Base-by-base conservation (phyloP, 2,329 filamentous ascomycete species). In the Eutypa lata region DNA sequence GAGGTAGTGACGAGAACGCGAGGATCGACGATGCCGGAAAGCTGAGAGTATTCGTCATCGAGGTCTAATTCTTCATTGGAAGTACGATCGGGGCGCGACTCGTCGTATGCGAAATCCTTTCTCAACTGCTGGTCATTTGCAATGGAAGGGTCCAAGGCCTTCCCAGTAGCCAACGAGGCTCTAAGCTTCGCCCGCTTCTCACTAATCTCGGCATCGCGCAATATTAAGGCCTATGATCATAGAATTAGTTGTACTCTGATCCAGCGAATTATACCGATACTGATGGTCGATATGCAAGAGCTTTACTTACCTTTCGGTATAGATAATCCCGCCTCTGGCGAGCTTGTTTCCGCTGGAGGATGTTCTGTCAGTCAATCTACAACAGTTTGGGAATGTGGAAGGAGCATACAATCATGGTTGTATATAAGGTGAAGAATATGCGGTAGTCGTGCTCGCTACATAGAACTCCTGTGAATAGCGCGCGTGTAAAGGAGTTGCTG, bases 81-180 rank as follows among this genome's bases (percentile, higher is more conserved):
- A 3, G 79, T 84, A 51, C 85, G 74, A 62, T 91, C 88, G 21
- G 81, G 80, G 22, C 84, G 76, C 3, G 90, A 90, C 72, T 97
- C 93, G 68, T 99, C 94, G 69, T 93, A 99, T 67, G 92, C 91
- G 74, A 89, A 97, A 69, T 97, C 91, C 67, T 90, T 87, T 43
- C 92, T 84, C 51, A 99, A 75, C 28, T 81, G 69, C 71, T 90
- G 91, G 73, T 99, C 93, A 66, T 96, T 89, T 51, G 92, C 91
- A 60, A 97, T 89, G 35, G 82, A 78, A 22, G 89, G 83, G 61
- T 93, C 89, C 47, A 96, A 75, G 8, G 91, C 89, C 68, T 94
- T 96, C 59, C 94, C 94, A 10, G 89, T 90, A 21, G 94, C 93
- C 48, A 97, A 80, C 10, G 92, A 91, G 33, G 87, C 85, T 69